Conservation (phyloP, 495 filamentous ascomycete species). For the Neurospora sublineolata region DNA sequence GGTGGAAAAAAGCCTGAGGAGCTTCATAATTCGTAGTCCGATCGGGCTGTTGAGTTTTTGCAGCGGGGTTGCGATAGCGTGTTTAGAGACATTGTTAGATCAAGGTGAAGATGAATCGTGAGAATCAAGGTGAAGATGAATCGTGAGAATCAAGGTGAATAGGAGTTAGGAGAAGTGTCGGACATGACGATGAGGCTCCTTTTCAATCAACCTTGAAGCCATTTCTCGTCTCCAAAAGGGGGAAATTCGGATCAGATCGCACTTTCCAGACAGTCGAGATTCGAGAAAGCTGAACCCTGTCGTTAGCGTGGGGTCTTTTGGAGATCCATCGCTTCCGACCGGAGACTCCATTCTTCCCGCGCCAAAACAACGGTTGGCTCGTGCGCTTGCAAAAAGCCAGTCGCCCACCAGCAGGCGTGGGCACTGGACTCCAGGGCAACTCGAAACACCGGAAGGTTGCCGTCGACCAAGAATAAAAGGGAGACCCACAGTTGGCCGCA, state of each 20-base stretch:
- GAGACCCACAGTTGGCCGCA: not conserved
- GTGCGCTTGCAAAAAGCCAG: not conserved
- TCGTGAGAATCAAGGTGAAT: not conserved
- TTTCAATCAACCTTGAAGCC: not conserved
- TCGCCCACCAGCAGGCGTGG: not conserved
- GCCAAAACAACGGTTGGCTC: not conserved
- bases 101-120: not conserved
- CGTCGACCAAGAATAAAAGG: not conserved
- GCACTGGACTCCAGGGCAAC: not conserved
- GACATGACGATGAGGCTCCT: not conserved
- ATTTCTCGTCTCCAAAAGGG: not conserved
- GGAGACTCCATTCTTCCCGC: not conserved
- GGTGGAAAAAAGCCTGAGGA: not conserved
- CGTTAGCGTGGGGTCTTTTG: not conserved
- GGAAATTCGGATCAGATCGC: not conserved
- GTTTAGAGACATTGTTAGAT: not conserved
- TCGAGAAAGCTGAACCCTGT: not conserved
- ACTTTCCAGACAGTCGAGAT: not conserved
- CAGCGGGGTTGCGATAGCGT: not conserved
- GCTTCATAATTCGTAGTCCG: not conserved
- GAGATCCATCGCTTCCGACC: not conserved
- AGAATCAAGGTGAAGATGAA: not conserved
- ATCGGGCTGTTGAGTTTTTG: not conserved
- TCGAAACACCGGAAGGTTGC: not conserved
- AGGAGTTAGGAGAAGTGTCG: not conserved